These are phyloP conservation scores for Bipolaris zeicola DNA, from an alignment of 2,329 filamentous ascomycete species.

Conservation along the genomic window DNA sequence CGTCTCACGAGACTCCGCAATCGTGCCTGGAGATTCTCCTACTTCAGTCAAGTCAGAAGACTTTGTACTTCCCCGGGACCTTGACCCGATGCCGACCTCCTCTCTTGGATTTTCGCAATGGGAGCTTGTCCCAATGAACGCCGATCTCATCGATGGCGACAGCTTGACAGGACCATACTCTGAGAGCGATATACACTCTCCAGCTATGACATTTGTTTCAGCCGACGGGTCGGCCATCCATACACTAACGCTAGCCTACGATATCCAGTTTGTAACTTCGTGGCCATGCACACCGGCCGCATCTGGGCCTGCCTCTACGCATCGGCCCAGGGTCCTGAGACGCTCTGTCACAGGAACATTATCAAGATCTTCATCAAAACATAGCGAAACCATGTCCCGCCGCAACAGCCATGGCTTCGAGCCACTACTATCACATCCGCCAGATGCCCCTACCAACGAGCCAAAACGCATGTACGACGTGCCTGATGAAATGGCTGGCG, in stretches of 20 bases:
- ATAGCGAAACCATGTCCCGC: slow-evolving; percentile 34
- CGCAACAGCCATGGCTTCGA: slow-evolving; percentile 45
- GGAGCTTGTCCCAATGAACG: slow-evolving; percentile 33
- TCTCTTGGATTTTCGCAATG: slow-evolving; percentile 34
- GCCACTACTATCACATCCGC: slow-evolving; percentile 43
- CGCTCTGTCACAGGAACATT: slow-evolving; percentile 30
- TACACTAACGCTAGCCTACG: slow-evolving; percentile 52
- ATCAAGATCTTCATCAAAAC: slow-evolving; percentile 42
- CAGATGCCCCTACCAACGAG: slow-evolving; percentile 32
- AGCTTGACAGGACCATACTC: slow-evolving; percentile 14
- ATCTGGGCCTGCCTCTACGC: slow-evolving; percentile 21
- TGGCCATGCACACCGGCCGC: slow-evolving; percentile 58
- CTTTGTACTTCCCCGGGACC: slow-evolving; percentile 48
- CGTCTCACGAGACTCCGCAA: slow-evolving; percentile 44
- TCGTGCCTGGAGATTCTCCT: slow-evolving; percentile 34
- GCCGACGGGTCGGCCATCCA: slow-evolving; percentile 18
- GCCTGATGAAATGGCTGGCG: slow-evolving; percentile 18
- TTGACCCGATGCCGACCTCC: slow-evolving; percentile 17
- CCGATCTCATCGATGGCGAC: slow-evolving; percentile 34
- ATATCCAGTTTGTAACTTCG: slow-evolving; percentile 61
- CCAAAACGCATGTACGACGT: slow-evolving; percentile 35
- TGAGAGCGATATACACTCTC: slow-evolving; percentile 33
- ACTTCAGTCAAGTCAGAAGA: slow-evolving; percentile 39
- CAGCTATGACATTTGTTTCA: slow-evolving; percentile 45
- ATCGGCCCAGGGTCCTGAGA: slow-evolving; percentile 30